phyloP scores from a whole-genome alignment of 163 green algal species.

The Chlamydomonas reinhardtii region DNA sequence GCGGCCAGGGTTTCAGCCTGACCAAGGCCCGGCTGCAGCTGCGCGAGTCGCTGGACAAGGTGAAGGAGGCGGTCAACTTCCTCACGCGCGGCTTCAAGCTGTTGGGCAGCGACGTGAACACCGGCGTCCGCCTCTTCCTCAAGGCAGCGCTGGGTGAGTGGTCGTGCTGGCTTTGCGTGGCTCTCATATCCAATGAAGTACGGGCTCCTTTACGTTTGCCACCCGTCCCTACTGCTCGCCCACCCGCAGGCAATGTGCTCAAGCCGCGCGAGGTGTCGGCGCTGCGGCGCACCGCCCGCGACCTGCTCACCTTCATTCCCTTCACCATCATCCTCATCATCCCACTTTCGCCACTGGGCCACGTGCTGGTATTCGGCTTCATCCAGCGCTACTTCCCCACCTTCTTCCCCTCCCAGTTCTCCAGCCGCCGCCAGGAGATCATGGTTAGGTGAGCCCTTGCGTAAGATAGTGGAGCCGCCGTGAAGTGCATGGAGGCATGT shows the following conservation, averaged over 20 bases:
- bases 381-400: constrained; percentile 97
- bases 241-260: constrained; percentile 79
- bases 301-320: constrained; percentile 95
- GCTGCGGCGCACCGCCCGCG: constrained; percentile 89
- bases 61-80: constrained; percentile 89
- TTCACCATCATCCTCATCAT: constrained; percentile 98
- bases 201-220: not conserved
- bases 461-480: too few relatives aligned
- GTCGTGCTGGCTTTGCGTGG: not conserved
- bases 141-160: constrained; percentile 78
- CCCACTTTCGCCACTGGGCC: constrained; percentile 94
- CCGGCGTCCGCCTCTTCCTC: constrained; percentile 78
- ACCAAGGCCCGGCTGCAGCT: constrained; percentile 77
- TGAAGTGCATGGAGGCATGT: too few relatives aligned
- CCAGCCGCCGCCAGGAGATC: constrained; percentile 88
- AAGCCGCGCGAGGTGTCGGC: constrained; percentile 91
- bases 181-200: too few relatives aligned
- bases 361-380: constrained; percentile 98
- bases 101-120: constrained; percentile 85
- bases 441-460: constrained; percentile 68
- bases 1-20: constrained; percentile 73
- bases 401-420: constrained; percentile 98
- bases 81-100: constrained; percentile 86
- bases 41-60: constrained; percentile 76
- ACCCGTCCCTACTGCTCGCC: not conserved